Conservation (phyloP, 192 early-diverging fungal species). For the Coemansia sp. region DNA sequence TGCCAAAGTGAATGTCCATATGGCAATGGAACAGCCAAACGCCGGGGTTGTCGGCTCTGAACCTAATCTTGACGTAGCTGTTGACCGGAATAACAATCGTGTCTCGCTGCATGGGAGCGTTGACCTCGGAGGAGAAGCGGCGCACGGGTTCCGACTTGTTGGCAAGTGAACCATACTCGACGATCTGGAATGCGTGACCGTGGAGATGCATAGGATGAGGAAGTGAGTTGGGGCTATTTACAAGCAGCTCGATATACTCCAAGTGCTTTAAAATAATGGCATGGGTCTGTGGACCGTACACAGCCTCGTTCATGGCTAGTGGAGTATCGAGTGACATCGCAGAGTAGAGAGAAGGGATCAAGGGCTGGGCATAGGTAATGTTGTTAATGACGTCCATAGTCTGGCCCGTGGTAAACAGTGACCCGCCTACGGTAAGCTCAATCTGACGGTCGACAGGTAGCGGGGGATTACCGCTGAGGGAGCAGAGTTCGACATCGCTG, state of each 20-base stretch:
- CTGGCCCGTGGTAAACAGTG: constrained; percentile 60
- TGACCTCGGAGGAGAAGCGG: neutral
- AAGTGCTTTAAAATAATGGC: constrained; percentile 60
- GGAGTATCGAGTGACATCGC: constrained; percentile 55
- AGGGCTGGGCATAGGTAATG: constrained; percentile 58
- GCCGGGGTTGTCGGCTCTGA: constrained; percentile 76
- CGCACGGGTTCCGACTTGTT: neutral
- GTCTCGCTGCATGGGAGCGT: constrained; percentile 64
- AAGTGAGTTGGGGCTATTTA: constrained; percentile 67
- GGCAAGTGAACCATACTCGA: constrained; percentile 54
- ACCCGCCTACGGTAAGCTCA: constrained; percentile 40
- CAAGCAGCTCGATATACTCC: constrained; percentile 60
- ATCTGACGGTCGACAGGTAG: constrained; percentile 14
- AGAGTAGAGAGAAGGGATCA: constrained; percentile 62
- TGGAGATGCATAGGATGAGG: constrained; percentile 78
- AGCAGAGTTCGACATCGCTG: constrained; percentile 9
- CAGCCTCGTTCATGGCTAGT: constrained; percentile 41
- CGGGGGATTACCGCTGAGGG: neutral
- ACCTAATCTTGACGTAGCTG: constrained; percentile 65
- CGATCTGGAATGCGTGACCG: constrained; percentile 75
- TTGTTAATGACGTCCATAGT: constrained; percentile 47
- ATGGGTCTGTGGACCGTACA: constrained; percentile 63
- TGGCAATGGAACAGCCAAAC: constrained; percentile 85
- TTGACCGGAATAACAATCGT: constrained; percentile 60
- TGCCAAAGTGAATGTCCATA: constrained; percentile 51